Evolutionary conservation across 495 filamentous ascomycete species (phyloP), one percentile per base, ranked within the genome.

Genomic region (Rhizodiscina lignyota): DNA sequence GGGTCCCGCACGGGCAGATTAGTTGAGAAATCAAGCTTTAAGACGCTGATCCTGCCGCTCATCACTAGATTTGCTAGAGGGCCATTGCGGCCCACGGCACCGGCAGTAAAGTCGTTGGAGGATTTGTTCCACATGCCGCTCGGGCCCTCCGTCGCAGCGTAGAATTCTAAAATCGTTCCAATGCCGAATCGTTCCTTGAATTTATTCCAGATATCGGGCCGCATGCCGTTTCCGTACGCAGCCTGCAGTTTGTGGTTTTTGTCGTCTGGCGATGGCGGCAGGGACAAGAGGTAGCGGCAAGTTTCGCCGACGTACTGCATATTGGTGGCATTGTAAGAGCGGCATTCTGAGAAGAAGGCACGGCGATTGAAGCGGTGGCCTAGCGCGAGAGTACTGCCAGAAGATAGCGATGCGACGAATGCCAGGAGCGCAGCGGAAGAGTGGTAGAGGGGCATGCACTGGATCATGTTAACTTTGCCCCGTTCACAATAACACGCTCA

Each of bases 301-400:
- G 82, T 94, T 52, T 97, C 89, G 22, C 89, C 89, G 6, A 97
- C 87, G 44, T 97, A 97, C 48, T 94, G 89, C 41, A 96, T 77
- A 16, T 83, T 62, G 0, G 82, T 93, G 19, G 87, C 77, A 17
- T 79, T 53, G 23, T 70, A 70, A 18, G 68, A 64, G 5, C 79
- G 71, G 17, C 78, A 76, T 36, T 92, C 83, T 19, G 70, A 64
- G 76, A 83, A 91, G 58, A 93, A 96, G 1, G 64, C 79, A 22
- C 66, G 67, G 2, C 74, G 83, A 10, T 78, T 83, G 60, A 97
- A 97, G 43, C 77, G 77, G 44, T 72, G 79, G 23, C 79, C 78
- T 6, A 96, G 48, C 38, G 77, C 63, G 20, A 91, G 54, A 2
- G 86, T 79, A 16, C 58, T 62, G 29, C 79, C 76, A 1, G 45